phyloP scores from a whole-genome alignment of 2,329 filamentous ascomycete genomes.

The Lachnellula suecica region DNA sequence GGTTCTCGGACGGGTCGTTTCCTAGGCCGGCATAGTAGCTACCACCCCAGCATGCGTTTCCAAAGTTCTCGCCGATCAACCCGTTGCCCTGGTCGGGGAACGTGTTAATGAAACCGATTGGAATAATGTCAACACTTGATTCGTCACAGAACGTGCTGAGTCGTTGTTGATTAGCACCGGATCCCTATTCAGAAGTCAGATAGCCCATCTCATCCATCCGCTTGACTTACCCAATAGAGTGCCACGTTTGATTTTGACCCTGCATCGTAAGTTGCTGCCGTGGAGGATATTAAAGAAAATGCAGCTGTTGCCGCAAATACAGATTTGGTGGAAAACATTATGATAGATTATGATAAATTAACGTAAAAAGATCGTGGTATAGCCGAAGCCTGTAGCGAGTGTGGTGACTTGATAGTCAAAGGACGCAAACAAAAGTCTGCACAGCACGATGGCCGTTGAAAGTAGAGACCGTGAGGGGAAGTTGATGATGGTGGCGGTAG shows the following conservation, averaged over 20 bases:
- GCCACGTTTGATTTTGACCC: slow-evolving; percentile 39
- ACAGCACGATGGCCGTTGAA: slow-evolving; percentile 23
- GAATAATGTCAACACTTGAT: slow-evolving; percentile 41
- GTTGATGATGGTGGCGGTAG: slow-evolving; percentile 21
- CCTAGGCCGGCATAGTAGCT: slow-evolving; percentile 27
- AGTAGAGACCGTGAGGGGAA: slow-evolving; percentile 7
- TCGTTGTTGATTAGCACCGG: slow-evolving; percentile 38
- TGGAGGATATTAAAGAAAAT: slow-evolving; percentile 25
- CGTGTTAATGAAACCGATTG: slow-evolving; percentile 41
- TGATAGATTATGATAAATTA: slow-evolving; percentile 18
- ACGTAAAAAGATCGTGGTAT: slow-evolving; percentile 29
- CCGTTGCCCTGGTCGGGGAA: slow-evolving; percentile 44
- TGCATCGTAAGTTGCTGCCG: slow-evolving; percentile 31
- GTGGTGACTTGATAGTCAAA: slow-evolving; percentile 30
- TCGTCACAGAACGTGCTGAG: slow-evolving; percentile 40
- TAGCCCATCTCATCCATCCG: background rate
- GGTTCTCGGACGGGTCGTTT: slow-evolving; percentile 32
- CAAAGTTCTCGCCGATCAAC: slow-evolving; percentile 41
- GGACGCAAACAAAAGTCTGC: slow-evolving; percentile 36
- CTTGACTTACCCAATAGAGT: slow-evolving; percentile 41
- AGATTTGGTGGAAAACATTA: slow-evolving; percentile 31
- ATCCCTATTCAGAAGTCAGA: slow-evolving; percentile 33
- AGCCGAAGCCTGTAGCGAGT: slow-evolving; percentile 29
- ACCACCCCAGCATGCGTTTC: slow-evolving; percentile 38
- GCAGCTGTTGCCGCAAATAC: slow-evolving; percentile 26